phyloP scores from a whole-genome alignment of 306 rosid species.

The Vigna angularis region DNA sequence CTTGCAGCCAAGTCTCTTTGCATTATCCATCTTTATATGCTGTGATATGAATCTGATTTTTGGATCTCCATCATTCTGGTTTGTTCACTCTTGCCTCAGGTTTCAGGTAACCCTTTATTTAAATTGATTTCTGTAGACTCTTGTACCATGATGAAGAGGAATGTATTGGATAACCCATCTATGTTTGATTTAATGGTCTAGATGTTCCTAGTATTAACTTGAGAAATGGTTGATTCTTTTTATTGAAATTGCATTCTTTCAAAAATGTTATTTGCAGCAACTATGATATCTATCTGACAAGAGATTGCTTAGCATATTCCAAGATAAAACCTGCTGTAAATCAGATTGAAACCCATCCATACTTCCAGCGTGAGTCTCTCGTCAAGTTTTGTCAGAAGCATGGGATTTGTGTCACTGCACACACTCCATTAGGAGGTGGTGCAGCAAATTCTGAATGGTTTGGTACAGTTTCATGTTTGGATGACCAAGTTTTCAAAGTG shows the following conservation, averaged over 20 bases:
- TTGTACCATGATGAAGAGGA: constrained; percentile 11
- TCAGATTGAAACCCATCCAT: constrained; percentile 95
- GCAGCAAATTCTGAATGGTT: constrained; percentile 81
- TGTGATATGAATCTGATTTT: not conserved
- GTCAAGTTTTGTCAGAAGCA: constrained; percentile 90
- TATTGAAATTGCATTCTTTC: constrained; percentile 47
- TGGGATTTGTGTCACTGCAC: constrained; percentile 85
- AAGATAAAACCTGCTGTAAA: constrained; percentile 96
- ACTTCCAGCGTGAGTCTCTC: constrained; percentile 89
- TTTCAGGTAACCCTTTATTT: constrained; percentile 12
- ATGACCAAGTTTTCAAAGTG: constrained; percentile 79
- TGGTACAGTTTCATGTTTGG: constrained; percentile 80
- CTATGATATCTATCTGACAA: constrained; percentile 83
- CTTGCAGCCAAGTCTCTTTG: constrained; percentile 27
- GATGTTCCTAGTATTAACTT: constrained; percentile 25
- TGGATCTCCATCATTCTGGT: not conserved
- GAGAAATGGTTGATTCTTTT: constrained; percentile 31
- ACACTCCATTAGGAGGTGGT: constrained; percentile 95
- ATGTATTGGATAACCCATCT: constrained; percentile 22
- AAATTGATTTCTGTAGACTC: constrained; percentile 14
- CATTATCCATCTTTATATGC: constrained; percentile 19
- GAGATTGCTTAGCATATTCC: constrained; percentile 91
- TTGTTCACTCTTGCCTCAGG: constrained; percentile 7
- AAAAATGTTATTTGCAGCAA: constrained; percentile 73
- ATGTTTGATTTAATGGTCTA: constrained; percentile 6